Conservation (phyloP, 495 filamentous ascomycete species). For the Hypomontagnella monticulosa region DNA sequence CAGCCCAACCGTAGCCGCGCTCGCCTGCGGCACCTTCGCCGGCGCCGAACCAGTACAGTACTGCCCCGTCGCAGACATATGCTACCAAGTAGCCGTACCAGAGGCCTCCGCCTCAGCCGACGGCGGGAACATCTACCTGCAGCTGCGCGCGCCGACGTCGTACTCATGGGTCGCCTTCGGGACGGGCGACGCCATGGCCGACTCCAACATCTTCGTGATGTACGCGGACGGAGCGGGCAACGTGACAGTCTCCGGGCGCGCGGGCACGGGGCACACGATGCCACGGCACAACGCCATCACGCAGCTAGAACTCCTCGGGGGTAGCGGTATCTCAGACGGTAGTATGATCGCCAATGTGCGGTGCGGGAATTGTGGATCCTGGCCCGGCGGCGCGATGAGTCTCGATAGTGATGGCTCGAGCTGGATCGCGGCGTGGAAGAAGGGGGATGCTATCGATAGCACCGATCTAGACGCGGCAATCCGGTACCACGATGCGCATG, state of each 20-base stretch:
- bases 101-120: constrained; percentile 48
- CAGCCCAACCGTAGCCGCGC: constrained; percentile 23
- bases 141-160: constrained; percentile 67
- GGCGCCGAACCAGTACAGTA: constrained; percentile 35
- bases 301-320: constrained; percentile 64
- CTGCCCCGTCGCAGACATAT: constrained; percentile 49
- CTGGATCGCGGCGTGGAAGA: constrained; percentile 75
- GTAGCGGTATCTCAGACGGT: constrained; percentile 65
- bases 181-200: constrained; percentile 68
- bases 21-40: constrained; percentile 29
- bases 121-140: constrained; percentile 69
- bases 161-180: constrained; percentile 74
- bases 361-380: constrained; percentile 58
- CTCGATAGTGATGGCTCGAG: constrained; percentile 56
- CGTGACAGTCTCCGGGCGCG: constrained; percentile 73
- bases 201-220: constrained; percentile 74
- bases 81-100: constrained; percentile 59
- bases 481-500: constrained; percentile 65
- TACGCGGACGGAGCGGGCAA: constrained; percentile 68
- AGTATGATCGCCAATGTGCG: constrained; percentile 72
- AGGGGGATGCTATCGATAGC: constrained; percentile 66
- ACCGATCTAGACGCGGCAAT: constrained; percentile 60
- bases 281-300: constrained; percentile 63
- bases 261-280: constrained; percentile 60
- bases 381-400: constrained; percentile 66